Conservation (phyloP, 1,139 yeast genomes). For the Fermentozyma sake region DNA sequence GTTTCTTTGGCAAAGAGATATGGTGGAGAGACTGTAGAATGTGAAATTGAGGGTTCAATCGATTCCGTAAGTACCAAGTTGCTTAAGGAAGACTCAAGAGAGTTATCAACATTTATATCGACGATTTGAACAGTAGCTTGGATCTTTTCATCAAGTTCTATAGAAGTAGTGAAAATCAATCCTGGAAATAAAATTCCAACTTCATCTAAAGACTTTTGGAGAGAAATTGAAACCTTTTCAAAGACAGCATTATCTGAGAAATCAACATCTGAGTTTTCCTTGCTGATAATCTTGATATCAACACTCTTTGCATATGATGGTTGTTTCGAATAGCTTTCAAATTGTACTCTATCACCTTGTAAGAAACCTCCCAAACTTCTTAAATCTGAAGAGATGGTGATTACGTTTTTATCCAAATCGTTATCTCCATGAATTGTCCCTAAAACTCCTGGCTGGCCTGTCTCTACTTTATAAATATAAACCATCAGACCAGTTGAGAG, state of each 20-base stretch:
- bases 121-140: constrained; percentile 11
- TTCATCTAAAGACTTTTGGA: constrained; percentile 41
- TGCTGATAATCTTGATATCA: constrained; percentile 7
- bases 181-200: constrained; percentile 59
- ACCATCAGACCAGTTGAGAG: constrained; percentile 53
- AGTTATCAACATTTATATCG: constrained; percentile 18
- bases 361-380: constrained; percentile 55
- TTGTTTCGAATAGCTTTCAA: constrained; percentile 42
- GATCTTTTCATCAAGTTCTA: constrained; percentile 4
- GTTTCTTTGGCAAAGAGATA: constrained; percentile 42
- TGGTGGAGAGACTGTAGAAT: constrained; percentile 38
- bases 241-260: no score
- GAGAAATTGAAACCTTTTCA: no score
- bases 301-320: constrained; percentile 46
- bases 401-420: constrained; percentile 43
- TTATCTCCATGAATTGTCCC: constrained; percentile 39
- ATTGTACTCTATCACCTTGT: constrained; percentile 66
- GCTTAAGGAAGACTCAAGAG: constrained; percentile 21
- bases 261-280: constrained; percentile 8
- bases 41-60: constrained; percentile 9
- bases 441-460: constrained; percentile 41
- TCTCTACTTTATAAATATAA: constrained; percentile 43
- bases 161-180: constrained; percentile 16
- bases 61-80: constrained; percentile 19
- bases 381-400: constrained; percentile 46